These are phyloP conservation scores for Zizania palustris DNA, from an alignment of 202 grass and related monocot species.

Conservation along the genomic window DNA sequence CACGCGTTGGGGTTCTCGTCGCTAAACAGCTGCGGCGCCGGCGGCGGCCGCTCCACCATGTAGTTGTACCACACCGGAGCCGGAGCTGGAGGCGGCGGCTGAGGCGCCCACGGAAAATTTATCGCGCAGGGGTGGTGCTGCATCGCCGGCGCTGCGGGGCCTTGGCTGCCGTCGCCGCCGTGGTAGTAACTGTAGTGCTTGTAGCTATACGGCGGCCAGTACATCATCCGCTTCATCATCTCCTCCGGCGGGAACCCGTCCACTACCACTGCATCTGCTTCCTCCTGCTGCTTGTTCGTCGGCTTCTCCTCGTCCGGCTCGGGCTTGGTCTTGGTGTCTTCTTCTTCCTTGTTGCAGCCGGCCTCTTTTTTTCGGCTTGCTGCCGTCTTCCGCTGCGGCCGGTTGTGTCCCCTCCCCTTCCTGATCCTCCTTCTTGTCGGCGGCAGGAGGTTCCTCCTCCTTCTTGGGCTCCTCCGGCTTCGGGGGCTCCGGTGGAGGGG, in stretches of 20 bases:
- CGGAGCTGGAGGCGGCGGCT: background rate
- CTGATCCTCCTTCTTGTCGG: constrained; percentile 41
- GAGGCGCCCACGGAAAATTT: constrained; percentile 24
- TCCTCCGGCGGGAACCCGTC: constrained; percentile 53
- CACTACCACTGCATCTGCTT: constrained; percentile 26
- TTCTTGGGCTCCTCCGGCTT: constrained; percentile 45
- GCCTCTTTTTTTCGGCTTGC: constrained; percentile 44
- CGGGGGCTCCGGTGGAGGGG: constrained; percentile 27
- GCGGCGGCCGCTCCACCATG: constrained; percentile 42
- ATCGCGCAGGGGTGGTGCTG: background rate
- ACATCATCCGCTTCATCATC: constrained; percentile 67
- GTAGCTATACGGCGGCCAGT: constrained; percentile 41
- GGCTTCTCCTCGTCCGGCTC: constrained; percentile 4
- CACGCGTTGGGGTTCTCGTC: constrained; percentile 75
- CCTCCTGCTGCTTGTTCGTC: constrained; percentile 41
- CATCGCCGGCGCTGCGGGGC: too few species aligned
- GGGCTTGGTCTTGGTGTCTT: constrained; percentile 17
- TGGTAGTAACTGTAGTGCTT: constrained; percentile 2
- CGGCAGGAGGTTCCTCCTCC: constrained; percentile 32
- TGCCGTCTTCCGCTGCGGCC: constrained; percentile 8
- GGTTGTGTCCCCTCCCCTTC: constrained; percentile 36
- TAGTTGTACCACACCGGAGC: constrained; percentile 36
- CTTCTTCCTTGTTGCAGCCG: constrained; percentile 24
- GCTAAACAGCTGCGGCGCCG: constrained; percentile 54
- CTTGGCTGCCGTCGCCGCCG: too few species aligned